Evolutionary conservation across 2,329 filamentous ascomycete species (phyloP).

Genomic region (Trichoderma guizhouense): DNA sequence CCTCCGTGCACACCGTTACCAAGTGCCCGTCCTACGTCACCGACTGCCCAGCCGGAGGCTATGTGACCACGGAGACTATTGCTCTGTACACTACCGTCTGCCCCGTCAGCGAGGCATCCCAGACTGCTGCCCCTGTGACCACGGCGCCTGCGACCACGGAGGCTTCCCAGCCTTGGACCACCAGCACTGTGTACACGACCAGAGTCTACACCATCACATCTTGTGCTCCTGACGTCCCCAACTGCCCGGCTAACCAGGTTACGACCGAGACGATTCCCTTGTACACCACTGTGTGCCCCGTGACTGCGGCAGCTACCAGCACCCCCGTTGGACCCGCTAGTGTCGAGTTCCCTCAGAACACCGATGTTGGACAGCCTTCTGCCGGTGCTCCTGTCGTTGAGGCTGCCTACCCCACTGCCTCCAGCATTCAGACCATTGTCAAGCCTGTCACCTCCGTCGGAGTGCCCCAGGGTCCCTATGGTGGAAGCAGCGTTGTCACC

Average conservation of each 20-base stretch:
- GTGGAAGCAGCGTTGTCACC: constrained; percentile 28
- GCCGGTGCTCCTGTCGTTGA: constrained; percentile 9
- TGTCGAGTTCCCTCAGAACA: constrained; percentile 11
- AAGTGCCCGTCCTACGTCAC: constrained; percentile 46
- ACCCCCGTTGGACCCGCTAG: not conserved
- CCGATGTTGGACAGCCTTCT: constrained; percentile 14
- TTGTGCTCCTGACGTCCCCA: constrained; percentile 48
- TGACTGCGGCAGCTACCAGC: constrained; percentile 21
- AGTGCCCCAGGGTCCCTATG: constrained; percentile 24
- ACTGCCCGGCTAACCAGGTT: constrained; percentile 43
- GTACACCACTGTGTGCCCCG: constrained; percentile 40
- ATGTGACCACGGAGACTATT: constrained; percentile 40
- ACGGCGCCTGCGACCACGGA: constrained; percentile 7
- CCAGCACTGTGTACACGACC: constrained; percentile 50
- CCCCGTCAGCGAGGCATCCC: constrained; percentile 30
- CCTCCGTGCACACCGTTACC: constrained; percentile 51
- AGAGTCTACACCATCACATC: constrained; percentile 53
- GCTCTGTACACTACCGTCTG: constrained; percentile 46
- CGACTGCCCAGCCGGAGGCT: constrained; percentile 36
- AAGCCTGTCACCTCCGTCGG: constrained; percentile 21
- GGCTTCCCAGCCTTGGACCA: constrained; percentile 21
- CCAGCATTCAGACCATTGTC: constrained; percentile 20
- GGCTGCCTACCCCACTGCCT: not conserved
- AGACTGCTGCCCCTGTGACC: constrained; percentile 18
- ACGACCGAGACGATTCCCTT: constrained; percentile 33